These are phyloP conservation scores for Hyaloscypha finlandica DNA, from an alignment of 495 filamentous ascomycete genomes.

Conservation along the genomic window DNA sequence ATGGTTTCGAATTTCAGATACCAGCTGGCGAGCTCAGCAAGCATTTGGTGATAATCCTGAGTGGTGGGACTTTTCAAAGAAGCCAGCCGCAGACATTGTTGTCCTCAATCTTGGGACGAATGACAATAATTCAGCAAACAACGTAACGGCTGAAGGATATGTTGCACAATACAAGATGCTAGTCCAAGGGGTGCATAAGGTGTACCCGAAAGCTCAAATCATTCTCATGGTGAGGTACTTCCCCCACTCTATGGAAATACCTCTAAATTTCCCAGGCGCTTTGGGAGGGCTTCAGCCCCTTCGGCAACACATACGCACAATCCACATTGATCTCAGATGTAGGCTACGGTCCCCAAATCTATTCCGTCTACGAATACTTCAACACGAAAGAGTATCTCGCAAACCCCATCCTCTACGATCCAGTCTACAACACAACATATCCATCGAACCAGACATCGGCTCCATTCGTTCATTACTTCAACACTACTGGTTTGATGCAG, in stretches of 20 bases:
- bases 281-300: slow-evolving; percentile 58
- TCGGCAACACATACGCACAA: slow-evolving; percentile 56
- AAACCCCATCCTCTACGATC: slow-evolving; percentile 46
- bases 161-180: slow-evolving; percentile 59
- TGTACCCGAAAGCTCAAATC: slow-evolving; percentile 63
- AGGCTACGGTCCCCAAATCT: slow-evolving; percentile 54
- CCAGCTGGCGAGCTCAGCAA: slow-evolving; percentile 48
- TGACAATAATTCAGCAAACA: slow-evolving; percentile 61
- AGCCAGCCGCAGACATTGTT: slow-evolving; percentile 64
- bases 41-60: slow-evolving; percentile 58
- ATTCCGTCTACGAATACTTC: slow-evolving; percentile 58
- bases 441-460: slow-evolving; percentile 37
- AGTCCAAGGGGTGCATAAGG: slow-evolving; percentile 59
- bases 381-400: slow-evolving; percentile 48
- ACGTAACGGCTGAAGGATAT: slow-evolving; percentile 54
- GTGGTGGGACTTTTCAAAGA: slow-evolving; percentile 59
- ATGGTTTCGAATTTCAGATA: slow-evolving; percentile 68
- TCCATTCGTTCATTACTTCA: slow-evolving; percentile 68
- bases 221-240: slow-evolving; percentile 56
- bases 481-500: slow-evolving; percentile 66
- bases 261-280: slow-evolving; percentile 44
- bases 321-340: slow-evolving; percentile 22
- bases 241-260: not conserved
- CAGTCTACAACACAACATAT: slow-evolving; percentile 42
- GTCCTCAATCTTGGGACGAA: slow-evolving; percentile 71